Conservation (phyloP, 1,284 basidiomycete genomes). For the Marasmius fiardii region DNA sequence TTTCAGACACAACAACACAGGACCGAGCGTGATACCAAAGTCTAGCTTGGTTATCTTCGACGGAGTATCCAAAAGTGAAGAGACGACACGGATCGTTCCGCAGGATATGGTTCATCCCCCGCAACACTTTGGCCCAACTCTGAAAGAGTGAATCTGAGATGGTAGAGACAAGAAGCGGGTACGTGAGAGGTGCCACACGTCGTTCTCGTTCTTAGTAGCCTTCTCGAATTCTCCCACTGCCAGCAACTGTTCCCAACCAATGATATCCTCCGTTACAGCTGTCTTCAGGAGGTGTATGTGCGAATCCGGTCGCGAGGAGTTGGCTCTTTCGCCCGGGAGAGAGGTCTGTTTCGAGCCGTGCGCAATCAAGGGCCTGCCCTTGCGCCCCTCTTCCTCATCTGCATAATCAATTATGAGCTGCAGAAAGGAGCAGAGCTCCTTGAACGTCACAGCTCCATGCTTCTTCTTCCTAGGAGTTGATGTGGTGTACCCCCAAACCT, state of each 20-base stretch:
- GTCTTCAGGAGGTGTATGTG: background rate
- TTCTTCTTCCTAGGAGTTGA: background rate
- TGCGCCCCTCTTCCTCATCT: background rate
- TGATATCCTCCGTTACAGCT: background rate
- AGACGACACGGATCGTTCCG: constrained; percentile 2
- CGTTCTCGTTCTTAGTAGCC: background rate
- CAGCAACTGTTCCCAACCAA: background rate
- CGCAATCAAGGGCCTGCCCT: background rate
- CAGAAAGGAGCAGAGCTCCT: background rate
- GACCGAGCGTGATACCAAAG: constrained; percentile 4
- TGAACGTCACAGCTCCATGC: background rate
- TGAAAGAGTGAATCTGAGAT: background rate
- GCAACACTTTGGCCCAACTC: background rate
- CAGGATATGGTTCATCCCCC: constrained; percentile 2
- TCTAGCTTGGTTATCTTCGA: constrained; percentile 1
- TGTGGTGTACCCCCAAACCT: background rate
- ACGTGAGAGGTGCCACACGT: background rate
- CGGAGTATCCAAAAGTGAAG: constrained; percentile 1
- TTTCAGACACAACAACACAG: background rate
- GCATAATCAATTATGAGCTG: background rate
- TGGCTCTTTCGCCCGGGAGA: background rate
- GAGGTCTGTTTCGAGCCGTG: background rate
- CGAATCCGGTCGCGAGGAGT: background rate
- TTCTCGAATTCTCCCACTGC: background rate
- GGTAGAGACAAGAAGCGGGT: background rate